Conservation (phyloP, 2,329 filamentous ascomycete species). For the Aulographum hederae region DNA sequence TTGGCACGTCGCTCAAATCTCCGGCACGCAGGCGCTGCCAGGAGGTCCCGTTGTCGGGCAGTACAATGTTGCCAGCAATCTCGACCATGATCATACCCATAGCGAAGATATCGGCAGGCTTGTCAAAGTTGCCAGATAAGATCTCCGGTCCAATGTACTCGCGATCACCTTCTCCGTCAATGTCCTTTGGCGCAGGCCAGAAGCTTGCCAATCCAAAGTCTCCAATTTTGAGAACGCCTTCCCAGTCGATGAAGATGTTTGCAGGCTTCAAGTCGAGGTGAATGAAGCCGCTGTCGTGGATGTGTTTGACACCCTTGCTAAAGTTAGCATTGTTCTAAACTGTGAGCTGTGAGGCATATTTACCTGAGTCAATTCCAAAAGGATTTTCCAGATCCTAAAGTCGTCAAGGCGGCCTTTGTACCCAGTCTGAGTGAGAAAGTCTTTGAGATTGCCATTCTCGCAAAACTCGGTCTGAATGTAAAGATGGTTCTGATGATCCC, state of each 20-base stretch:
- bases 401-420: slow-evolving; percentile 78
- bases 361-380: slow-evolving; percentile 72
- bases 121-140: slow-evolving; percentile 69
- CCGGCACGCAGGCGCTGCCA: slow-evolving; percentile 84
- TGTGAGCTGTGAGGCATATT: too few relatives aligned
- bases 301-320: slow-evolving; percentile 69
- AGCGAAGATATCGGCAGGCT: slow-evolving; percentile 84
- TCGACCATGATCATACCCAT: slow-evolving; percentile 89
- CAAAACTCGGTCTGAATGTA: slow-evolving; percentile 98
- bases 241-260: slow-evolving; percentile 66
- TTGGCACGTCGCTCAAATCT: slow-evolving; percentile 76
- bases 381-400: slow-evolving; percentile 96
- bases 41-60: slow-evolving; percentile 79
- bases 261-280: slow-evolving; percentile 75
- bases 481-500: slow-evolving; percentile 70
- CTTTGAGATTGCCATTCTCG: slow-evolving; percentile 78
- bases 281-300: slow-evolving; percentile 75
- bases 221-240: slow-evolving; percentile 67
- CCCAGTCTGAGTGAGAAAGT: slow-evolving; percentile 69
- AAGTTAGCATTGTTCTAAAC: too few relatives aligned
- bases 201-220: slow-evolving; percentile 69
- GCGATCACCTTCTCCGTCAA: slow-evolving; percentile 85
- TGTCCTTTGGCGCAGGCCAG: slow-evolving; percentile 57
- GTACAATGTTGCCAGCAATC: slow-evolving; percentile 80
- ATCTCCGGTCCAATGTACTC: slow-evolving; percentile 94